A percentile compares a stretch with the other conserved stretches of the same genome.
phyloP scores from a whole-genome alignment of 352 stramenopile genomes.

The Plasmopara muralis region DNA sequence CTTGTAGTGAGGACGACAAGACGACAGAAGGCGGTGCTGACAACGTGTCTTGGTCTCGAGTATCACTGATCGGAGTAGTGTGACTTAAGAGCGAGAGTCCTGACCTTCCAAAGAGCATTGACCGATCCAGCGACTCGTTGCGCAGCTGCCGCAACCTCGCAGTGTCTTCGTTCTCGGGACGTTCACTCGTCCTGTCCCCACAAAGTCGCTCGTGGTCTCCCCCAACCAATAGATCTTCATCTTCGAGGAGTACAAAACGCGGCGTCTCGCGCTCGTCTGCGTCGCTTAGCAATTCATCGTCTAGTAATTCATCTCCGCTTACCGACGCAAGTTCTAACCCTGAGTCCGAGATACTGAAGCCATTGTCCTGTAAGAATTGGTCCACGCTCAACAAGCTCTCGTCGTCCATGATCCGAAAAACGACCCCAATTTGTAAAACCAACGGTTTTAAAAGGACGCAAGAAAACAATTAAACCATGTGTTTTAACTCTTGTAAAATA shows the following conservation, averaged over 20 bases:
- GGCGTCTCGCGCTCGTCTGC: conserved; percentile 28
- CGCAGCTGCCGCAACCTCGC: conserved; percentile 3
- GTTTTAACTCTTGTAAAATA: not conserved
- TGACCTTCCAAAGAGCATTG: conserved; percentile 44
- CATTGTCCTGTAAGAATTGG: conserved; percentile 72
- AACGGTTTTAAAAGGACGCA: not conserved
- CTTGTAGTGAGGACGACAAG: conserved; percentile 7
- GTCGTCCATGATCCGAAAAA: conserved; percentile 18
- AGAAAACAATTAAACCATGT: not conserved
- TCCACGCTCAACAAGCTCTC: conserved; percentile 70
- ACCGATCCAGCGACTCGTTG: conserved; percentile 40
- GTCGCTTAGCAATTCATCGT: conserved; percentile 38
- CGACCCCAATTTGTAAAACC: too few relatives aligned
- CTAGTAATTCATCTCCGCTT: conserved; percentile 26
- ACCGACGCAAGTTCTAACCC: conserved; percentile 29
- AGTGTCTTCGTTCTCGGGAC: conserved; percentile 1
- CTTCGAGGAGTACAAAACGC: conserved; percentile 57
- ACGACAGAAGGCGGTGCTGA: conserved; percentile 3
- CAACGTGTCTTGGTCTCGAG: conserved; percentile 1
- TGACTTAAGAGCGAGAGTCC: conserved; percentile 21
- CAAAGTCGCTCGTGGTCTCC: conserved; percentile 8
- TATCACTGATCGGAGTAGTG: conserved; percentile 2
- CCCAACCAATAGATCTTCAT: conserved; percentile 39
- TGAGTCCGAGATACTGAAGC: conserved; percentile 45
- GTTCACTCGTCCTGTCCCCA: conserved; percentile 20